Evolutionary conservation across 768 basidiomycete genomes (phyloP).

Genomic region (Naematelia aurantialba): DNA sequence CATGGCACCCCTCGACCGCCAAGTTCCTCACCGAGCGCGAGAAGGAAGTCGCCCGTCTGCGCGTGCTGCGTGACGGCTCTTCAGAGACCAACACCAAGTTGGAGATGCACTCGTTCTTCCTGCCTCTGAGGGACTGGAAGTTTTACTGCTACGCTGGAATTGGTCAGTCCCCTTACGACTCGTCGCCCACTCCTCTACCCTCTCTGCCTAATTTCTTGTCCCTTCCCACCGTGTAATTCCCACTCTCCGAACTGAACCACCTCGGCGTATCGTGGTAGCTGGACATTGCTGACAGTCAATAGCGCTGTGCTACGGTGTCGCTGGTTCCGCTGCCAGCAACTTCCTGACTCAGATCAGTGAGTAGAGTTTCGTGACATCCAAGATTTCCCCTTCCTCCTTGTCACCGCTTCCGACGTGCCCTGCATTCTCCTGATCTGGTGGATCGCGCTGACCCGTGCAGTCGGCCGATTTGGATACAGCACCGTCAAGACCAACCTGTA

Average conservation of each 20-base stretch:
- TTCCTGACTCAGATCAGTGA: constrained; percentile 56
- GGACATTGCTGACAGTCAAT: neutral
- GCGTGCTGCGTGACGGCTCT: constrained; percentile 57
- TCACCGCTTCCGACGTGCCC: neutral
- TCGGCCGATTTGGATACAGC: constrained; percentile 55
- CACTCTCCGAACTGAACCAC: no score
- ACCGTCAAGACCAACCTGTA: constrained; percentile 59
- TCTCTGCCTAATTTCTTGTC: no score
- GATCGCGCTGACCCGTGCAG: constrained; percentile 11
- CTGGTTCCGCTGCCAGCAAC: constrained; percentile 57
- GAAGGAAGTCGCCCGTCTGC: constrained; percentile 30
- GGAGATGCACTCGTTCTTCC: constrained; percentile 18
- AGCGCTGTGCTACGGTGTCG: constrained; percentile 20
- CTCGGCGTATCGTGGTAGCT: neutral
- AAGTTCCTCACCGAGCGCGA: constrained; percentile 19
- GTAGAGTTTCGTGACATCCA: neutral
- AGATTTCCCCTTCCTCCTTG: neutral
- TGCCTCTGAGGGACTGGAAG: constrained; percentile 24
- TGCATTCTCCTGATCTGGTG: neutral
- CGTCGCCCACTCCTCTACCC: no score
- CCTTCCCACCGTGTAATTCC: no score
- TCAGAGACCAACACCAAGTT: constrained; percentile 53
- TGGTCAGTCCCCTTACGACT: constrained; percentile 17
- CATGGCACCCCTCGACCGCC: constrained; percentile 12
- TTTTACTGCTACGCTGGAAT: constrained; percentile 28